Evolutionary conservation across 2,329 filamentous ascomycete genomes (phyloP).

Genomic region (Hyphodiscus sp.): DNA sequence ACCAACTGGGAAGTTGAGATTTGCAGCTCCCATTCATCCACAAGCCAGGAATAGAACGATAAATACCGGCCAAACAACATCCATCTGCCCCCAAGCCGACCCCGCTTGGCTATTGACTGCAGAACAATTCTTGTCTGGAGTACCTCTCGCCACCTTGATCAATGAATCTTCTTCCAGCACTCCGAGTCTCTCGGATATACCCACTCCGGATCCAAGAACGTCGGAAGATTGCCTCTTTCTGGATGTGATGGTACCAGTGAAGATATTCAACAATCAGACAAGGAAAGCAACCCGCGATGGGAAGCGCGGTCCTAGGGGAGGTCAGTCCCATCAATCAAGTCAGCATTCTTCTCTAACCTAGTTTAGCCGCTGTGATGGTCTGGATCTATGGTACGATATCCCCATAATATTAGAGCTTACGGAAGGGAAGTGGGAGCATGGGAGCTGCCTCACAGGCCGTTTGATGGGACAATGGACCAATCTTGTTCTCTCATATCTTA

Average conservation of each 20-base stretch:
- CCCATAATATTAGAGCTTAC: no score
- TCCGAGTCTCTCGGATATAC: not conserved
- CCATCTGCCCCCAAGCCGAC: conserved; percentile 15
- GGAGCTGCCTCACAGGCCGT: no score
- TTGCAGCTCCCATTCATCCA: conserved; percentile 33
- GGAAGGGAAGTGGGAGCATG: no score
- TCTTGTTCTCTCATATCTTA: no score
- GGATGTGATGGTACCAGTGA: not conserved
- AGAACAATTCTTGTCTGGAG: not conserved
- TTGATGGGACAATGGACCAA: no score
- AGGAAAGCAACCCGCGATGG: not conserved
- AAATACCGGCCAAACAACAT: conserved; percentile 21
- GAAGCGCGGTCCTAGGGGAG: not conserved
- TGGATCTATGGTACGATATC: conserved; percentile 34
- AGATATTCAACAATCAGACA: not conserved
- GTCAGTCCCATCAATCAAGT: not conserved
- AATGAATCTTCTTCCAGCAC: not conserved
- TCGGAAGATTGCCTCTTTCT: not conserved
- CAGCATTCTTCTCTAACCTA: not conserved
- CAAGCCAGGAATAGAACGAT: conserved; percentile 25
- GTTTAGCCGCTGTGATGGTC: conserved; percentile 35
- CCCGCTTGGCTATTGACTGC: not conserved
- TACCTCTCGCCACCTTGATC: not conserved
- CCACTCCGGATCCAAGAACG: not conserved
- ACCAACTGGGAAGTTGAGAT: conserved; percentile 36